Evolutionary conservation across 192 early-diverging fungal genomes (phyloP).

Genomic region (Fimicolochytrium jonesii): DNA sequence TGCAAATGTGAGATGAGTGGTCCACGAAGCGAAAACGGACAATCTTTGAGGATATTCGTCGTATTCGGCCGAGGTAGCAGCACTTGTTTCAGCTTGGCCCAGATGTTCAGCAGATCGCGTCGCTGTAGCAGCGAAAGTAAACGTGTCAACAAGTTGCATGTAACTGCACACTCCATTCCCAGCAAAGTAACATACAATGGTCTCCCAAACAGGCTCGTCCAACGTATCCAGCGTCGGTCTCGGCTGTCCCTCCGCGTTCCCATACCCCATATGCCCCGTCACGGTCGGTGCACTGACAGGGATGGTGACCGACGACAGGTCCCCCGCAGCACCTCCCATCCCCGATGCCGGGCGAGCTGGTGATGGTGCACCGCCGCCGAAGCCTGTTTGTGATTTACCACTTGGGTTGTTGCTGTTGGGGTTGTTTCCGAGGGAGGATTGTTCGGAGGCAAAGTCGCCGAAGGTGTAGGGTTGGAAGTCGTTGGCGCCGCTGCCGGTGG

Average conservation of each 20-base stretch:
- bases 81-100: slow-evolving; percentile 69
- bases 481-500: not conserved
- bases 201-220: slow-evolving; percentile 91
- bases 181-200: slow-evolving; percentile 60
- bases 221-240: slow-evolving; percentile 61
- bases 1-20: not conserved
- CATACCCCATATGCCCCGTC: slow-evolving; percentile 9
- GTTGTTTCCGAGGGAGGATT: too few relatives aligned
- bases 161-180: too few relatives aligned
- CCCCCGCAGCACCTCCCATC: not conserved
- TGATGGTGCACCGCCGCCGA: not conserved
- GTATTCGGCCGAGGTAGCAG: slow-evolving; percentile 56
- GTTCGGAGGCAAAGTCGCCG: slow-evolving; percentile 6
- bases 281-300: slow-evolving; percentile 2
- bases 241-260: not conserved
- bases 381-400: too few relatives aligned
- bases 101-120: slow-evolving; percentile 69
- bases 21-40: slow-evolving; percentile 29
- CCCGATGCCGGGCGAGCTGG: not conserved
- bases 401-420: too few relatives aligned
- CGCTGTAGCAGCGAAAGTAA: slow-evolving; percentile 40
- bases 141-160: not conserved
- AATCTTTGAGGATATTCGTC: slow-evolving; percentile 68
- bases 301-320: slow-evolving; percentile 16
- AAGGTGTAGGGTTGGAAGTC: slow-evolving; percentile 1